Percentiles rank a stretch among this genome's conserved stretches.
Evolutionary conservation across 768 basidiomycete species (phyloP).

Genomic region (Arthromyces matolae): DNA sequence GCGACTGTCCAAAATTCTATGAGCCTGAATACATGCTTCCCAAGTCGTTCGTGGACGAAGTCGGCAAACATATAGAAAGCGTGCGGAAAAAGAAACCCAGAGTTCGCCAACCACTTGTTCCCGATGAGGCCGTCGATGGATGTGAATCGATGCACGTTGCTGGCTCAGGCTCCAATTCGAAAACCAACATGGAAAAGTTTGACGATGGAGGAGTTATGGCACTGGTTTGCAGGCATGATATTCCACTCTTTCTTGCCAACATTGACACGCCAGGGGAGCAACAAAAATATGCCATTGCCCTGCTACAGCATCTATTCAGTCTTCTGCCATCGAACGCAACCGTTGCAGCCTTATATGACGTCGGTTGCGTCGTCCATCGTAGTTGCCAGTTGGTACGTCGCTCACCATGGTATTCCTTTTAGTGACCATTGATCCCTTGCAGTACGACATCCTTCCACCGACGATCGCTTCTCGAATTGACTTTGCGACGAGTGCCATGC

Average conservation of each 20-base stretch:
- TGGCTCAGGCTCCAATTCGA: slow-evolving; percentile 23
- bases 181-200: too few species aligned
- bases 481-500: too few species aligned
- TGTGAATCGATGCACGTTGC: slow-evolving; percentile 33
- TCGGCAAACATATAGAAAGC: slow-evolving; percentile 23
- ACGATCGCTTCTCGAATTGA: slow-evolving; percentile 29
- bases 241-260: slow-evolving; percentile 34
- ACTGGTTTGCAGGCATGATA: too few species aligned
- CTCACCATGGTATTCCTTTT: neutral
- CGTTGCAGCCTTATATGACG: slow-evolving; percentile 27
- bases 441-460: slow-evolving; percentile 30
- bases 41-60: slow-evolving; percentile 27
- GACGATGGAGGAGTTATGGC: too few species aligned
- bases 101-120: slow-evolving; percentile 19
- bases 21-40: slow-evolving; percentile 28
- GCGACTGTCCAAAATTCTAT: slow-evolving; percentile 29
- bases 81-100: slow-evolving; percentile 17
- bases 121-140: too few species aligned
- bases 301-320: too few species aligned
- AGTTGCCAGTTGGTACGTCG: slow-evolving; percentile 25
- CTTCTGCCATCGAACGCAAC: slow-evolving; percentile 27
- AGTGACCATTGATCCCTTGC: slow-evolving; percentile 18
- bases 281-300: too few species aligned
- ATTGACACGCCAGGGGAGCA: slow-evolving; percentile 36
- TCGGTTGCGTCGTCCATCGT: slow-evolving; percentile 34